Percentiles rank a stretch among this genome's conserved stretches.
Evolutionary conservation across 2,329 filamentous ascomycete genomes (phyloP).

Genomic region (Paecilomyces sp.): DNA sequence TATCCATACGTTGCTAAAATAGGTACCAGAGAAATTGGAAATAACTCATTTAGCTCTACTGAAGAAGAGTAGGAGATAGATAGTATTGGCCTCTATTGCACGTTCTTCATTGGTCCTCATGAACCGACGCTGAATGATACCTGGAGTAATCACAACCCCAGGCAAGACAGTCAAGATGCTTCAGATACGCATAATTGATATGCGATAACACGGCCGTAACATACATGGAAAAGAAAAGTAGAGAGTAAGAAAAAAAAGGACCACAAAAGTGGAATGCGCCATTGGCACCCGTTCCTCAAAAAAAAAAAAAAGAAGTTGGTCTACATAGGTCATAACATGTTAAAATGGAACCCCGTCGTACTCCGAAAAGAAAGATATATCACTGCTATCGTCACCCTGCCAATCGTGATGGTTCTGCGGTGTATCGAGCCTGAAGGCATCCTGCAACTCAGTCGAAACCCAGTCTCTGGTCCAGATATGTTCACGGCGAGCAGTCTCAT

Average conservation of each 20-base stretch:
- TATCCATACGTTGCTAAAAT: too few relatives aligned
- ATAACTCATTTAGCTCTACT: not conserved
- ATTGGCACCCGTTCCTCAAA: not conserved
- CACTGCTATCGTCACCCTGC: not conserved
- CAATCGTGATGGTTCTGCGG: not conserved
- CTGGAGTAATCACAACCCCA: not conserved
- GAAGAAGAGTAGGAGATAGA: not conserved
- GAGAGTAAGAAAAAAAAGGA: not conserved
- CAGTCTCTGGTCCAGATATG: not conserved
- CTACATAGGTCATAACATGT: not conserved
- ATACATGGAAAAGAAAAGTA: not conserved
- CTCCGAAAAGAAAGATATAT: conserved; percentile 1
- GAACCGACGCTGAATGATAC: not conserved
- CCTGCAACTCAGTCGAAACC: not conserved
- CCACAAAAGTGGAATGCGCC: not conserved
- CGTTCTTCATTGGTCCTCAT: not conserved
- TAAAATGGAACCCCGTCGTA: not conserved
- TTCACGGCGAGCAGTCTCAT: not conserved
- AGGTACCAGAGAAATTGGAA: not conserved
- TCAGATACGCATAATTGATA: not conserved
- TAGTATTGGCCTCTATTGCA: not conserved
- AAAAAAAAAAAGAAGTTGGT: not conserved
- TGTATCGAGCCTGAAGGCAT: not conserved
- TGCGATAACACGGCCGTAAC: not conserved
- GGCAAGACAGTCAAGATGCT: not conserved